Conservation (phyloP, 192 early-diverging fungal species). For the Coemansia sp. region DNA sequence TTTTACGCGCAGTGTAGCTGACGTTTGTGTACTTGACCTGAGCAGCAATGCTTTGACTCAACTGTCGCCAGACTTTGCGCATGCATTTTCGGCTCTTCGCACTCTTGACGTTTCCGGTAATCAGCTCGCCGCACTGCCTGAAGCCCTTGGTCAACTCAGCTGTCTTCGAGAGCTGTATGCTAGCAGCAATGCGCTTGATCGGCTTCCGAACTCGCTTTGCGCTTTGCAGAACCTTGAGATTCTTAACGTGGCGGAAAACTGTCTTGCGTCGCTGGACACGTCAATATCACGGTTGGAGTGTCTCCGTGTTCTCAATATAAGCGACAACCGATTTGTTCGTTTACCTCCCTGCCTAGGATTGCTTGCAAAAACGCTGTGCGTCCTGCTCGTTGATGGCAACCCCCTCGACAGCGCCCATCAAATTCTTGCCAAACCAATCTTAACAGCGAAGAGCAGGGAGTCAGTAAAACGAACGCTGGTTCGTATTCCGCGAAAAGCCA, state of each 20-base stretch:
- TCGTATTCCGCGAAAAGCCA: neutral
- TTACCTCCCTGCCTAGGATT: slow-evolving; percentile 46
- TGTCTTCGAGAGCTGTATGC: slow-evolving; percentile 47
- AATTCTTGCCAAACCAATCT: slow-evolving; percentile 38
- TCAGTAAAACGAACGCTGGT: slow-evolving; percentile 1
- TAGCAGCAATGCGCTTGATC: slow-evolving; percentile 33
- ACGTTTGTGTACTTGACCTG: slow-evolving; percentile 27
- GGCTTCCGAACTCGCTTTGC: slow-evolving; percentile 37
- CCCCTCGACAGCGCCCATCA: slow-evolving; percentile 37
- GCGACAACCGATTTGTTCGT: slow-evolving; percentile 35
- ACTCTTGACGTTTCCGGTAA: slow-evolving; percentile 46
- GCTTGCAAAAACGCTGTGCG: slow-evolving; percentile 32
- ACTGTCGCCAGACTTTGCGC: slow-evolving; percentile 40
- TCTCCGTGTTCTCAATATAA: slow-evolving; percentile 51
- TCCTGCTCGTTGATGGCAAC: slow-evolving; percentile 49
- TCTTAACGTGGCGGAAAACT: slow-evolving; percentile 45
- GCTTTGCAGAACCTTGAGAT: slow-evolving; percentile 44
- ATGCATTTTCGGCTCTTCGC: slow-evolving; percentile 28
- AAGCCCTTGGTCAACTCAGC: slow-evolving; percentile 35
- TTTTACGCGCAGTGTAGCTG: slow-evolving; percentile 16
- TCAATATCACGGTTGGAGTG: slow-evolving; percentile 31
- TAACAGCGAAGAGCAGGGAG: slow-evolving; percentile 7
- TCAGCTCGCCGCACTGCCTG: slow-evolving; percentile 37
- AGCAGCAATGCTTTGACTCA: slow-evolving; percentile 36
- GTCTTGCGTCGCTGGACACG: slow-evolving; percentile 24